Evolutionary conservation across 352 stramenopile genomes (phyloP).

Genomic region (Phytophthora pini): DNA sequence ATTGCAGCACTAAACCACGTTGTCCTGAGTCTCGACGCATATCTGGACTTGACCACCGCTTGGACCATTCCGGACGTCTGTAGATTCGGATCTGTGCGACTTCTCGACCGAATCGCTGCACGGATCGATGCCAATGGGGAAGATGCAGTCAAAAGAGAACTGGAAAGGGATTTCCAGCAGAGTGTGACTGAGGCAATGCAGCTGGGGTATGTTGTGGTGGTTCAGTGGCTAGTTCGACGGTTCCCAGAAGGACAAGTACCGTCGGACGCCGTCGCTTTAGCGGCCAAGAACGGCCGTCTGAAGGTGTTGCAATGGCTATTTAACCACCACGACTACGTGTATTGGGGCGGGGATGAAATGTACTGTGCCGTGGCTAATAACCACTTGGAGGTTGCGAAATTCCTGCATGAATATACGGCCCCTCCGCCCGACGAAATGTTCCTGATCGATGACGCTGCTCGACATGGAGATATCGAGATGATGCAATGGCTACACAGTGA

Average conservation of each 20-base stretch:
- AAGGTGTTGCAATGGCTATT: conserved; percentile 38
- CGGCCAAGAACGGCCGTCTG: conserved; percentile 36
- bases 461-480: conserved; percentile 37
- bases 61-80: conserved; percentile 24
- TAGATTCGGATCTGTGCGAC: conserved; percentile 28
- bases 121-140: conserved; percentile 2
- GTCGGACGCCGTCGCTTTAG: conserved; percentile 18
- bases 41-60: conserved; percentile 11
- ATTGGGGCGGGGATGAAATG: conserved; percentile 42
- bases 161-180: conserved; percentile 9
- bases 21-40: conserved; percentile 11
- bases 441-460: conserved; percentile 39
- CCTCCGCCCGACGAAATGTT: conserved; percentile 25
- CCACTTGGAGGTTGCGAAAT: conserved; percentile 27
- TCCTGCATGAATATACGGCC: conserved; percentile 26
- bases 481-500: conserved; percentile 35
- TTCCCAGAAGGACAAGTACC: conserved; percentile 23
- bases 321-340: conserved; percentile 37
- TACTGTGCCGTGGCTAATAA: conserved; percentile 32
- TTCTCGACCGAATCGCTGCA: conserved; percentile 26
- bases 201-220: conserved; percentile 21
- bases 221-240: conserved; percentile 25
- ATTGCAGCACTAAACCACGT: conserved; percentile 27
- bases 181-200: conserved; percentile 8
- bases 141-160: not conserved